These are phyloP conservation scores for Alternaria gansuensis DNA, from an alignment of 2,329 filamentous ascomycete species.

Conservation along the genomic window DNA sequence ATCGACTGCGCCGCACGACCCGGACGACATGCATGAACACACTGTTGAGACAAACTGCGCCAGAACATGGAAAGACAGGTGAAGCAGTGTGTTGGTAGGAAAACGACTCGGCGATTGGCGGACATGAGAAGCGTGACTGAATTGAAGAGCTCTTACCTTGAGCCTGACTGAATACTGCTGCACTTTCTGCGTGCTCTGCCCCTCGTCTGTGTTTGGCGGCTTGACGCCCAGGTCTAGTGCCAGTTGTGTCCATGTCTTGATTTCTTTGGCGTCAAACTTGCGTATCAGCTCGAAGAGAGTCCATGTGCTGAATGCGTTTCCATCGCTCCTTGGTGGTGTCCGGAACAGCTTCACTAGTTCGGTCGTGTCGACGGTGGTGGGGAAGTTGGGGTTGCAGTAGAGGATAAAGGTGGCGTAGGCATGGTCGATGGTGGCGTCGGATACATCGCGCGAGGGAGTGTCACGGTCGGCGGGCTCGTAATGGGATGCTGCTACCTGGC, in stretches of 20 bases:
- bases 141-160: conserved; percentile 67
- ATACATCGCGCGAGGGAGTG: conserved; percentile 74
- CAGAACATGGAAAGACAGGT: background rate
- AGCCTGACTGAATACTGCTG: conserved; percentile 93
- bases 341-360: conserved; percentile 79
- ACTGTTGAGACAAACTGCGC: conserved; percentile 5
- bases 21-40: conserved; percentile 22
- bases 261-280: conserved; percentile 79
- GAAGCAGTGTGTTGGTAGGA: background rate
- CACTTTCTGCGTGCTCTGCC: conserved; percentile 90
- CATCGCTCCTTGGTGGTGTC: conserved; percentile 83
- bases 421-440: conserved; percentile 76
- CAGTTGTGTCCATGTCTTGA: conserved; percentile 92
- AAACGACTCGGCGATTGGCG: conserved; percentile 1
- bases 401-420: conserved; percentile 86
- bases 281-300: conserved; percentile 79
- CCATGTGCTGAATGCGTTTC: conserved; percentile 84
- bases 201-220: conserved; percentile 79
- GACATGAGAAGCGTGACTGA: background rate
- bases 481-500: conserved; percentile 39
- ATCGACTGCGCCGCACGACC: conserved; percentile 14
- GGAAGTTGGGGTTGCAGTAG: conserved; percentile 86
- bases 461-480: conserved; percentile 59
- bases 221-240: conserved; percentile 89
- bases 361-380: conserved; percentile 72